Evolutionary conservation across 2,329 filamentous ascomycete species (phyloP).

Genomic region (Diaporthe batatas): DNA sequence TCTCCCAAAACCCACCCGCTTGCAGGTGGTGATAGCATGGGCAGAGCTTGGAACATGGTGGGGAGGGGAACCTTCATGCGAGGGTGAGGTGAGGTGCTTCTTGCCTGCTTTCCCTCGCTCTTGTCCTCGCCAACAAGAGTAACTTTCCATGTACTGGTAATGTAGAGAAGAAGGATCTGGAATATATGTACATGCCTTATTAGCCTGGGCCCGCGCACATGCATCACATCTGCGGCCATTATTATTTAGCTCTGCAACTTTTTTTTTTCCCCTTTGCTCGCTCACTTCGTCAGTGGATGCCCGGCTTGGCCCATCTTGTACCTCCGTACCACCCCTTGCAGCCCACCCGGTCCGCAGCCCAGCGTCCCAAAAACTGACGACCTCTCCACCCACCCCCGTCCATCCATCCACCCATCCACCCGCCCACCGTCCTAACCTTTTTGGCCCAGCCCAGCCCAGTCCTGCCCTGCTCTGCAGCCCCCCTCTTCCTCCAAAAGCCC

Average conservation of each 20-base stretch:
- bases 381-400: conserved; percentile 29
- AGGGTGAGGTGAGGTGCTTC: conserved; percentile 9
- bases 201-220: conserved; percentile 12
- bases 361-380: conserved; percentile 33
- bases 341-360: conserved; percentile 30
- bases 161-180: background rate
- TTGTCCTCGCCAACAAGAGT: background rate
- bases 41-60: background rate
- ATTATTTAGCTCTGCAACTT: conserved; percentile 28
- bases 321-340: conserved; percentile 32
- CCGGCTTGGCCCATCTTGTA: conserved; percentile 28
- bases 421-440: conserved; percentile 3
- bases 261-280: background rate
- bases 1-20: background rate
- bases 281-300: conserved; percentile 23
- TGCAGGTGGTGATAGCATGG: conserved; percentile 25
- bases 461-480: conserved; percentile 32
- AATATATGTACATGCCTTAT: conserved; percentile 6
- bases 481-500: conserved; percentile 21
- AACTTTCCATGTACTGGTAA: background rate
- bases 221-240: conserved; percentile 19
- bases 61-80: background rate
- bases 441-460: conserved; percentile 26
- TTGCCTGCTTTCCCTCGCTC: background rate
- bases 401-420: conserved; percentile 19